These are phyloP conservation scores for Hamigera avellanea DNA, from an alignment of 495 filamentous ascomycete genomes.

Conservation along the genomic window DNA sequence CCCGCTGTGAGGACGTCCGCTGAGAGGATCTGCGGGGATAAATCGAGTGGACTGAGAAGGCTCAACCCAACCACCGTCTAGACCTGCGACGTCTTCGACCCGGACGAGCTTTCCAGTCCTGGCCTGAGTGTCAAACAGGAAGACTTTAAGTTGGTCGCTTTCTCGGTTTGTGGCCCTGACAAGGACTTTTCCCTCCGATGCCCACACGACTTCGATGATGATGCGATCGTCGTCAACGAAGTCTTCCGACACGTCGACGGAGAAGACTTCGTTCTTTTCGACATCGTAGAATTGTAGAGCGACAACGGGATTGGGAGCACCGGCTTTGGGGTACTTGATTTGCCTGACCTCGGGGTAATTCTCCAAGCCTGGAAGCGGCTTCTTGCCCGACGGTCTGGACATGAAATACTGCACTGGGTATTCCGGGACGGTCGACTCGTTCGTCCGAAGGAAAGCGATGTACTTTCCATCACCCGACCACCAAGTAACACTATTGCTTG, in stretches of 20 bases:
- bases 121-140: constrained; percentile 67
- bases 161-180: constrained; percentile 90
- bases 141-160: constrained; percentile 77
- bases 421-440: constrained; percentile 84
- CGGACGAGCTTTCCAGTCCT: constrained; percentile 73
- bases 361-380: constrained; percentile 63
- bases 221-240: constrained; percentile 74
- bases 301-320: constrained; percentile 85
- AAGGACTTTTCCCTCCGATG: constrained; percentile 61
- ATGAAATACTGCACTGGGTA: constrained; percentile 93
- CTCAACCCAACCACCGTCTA: constrained; percentile 97
- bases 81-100: constrained; percentile 58
- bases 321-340: constrained; percentile 97
- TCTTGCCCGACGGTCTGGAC: constrained; percentile 68
- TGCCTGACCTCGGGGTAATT: constrained; percentile 80
- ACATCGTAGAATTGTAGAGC: constrained; percentile 83
- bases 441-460: constrained; percentile 82
- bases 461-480: constrained; percentile 84
- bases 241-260: constrained; percentile 62
- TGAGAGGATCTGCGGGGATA: constrained; percentile 71
- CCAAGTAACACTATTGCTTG: constrained; percentile 76
- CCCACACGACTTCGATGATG: constrained; percentile 92
- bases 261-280: constrained; percentile 64
- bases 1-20: constrained; percentile 69
- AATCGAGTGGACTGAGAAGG: constrained; percentile 77